Percentiles rank a stretch among this genome's conserved stretches.
Conservation (phyloP, 805 yeast species). For the Suhomyces prunicola region DNA sequence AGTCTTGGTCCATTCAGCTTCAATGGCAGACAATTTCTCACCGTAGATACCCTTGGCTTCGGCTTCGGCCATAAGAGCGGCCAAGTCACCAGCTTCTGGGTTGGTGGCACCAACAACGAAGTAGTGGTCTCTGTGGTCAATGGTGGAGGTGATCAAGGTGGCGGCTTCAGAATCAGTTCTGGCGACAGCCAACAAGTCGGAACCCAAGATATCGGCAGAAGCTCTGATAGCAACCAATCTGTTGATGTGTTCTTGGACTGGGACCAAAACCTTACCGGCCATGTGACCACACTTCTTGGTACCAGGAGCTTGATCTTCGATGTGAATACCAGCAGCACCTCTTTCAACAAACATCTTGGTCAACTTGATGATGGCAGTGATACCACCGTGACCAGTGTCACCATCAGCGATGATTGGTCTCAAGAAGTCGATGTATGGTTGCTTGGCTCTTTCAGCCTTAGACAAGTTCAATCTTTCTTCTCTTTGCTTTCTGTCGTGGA, state of each 20-base stretch:
- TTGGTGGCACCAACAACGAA: constrained; percentile 89
- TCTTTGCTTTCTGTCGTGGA: constrained; percentile 96
- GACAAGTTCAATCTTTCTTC: constrained; percentile 70
- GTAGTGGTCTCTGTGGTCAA: constrained; percentile 92
- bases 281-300: constrained; percentile 98
- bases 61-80: constrained; percentile 76
- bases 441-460: constrained; percentile 61
- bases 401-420: constrained; percentile 97
- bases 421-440: constrained; percentile 78
- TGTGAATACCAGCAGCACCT: constrained; percentile 98
- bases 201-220: constrained; percentile 89
- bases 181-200: constrained; percentile 83
- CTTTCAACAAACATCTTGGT: constrained; percentile 95
- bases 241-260: constrained; percentile 96
- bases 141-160: constrained; percentile 87
- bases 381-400: constrained; percentile 99
- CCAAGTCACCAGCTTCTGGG: constrained; percentile 71
- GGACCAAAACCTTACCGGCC: constrained; percentile 98
- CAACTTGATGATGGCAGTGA: constrained; percentile 91
- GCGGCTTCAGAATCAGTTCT: constrained; percentile 99
- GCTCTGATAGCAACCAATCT: constrained; percentile 92
- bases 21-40: constrained; percentile 65
- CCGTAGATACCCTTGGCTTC: constrained; percentile 74
- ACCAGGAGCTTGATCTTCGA: constrained; percentile 98
- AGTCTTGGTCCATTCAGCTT: constrained; percentile 73